Conservation (phyloP, 306 rosid genomes). For the Lathyrus oleraceus region DNA sequence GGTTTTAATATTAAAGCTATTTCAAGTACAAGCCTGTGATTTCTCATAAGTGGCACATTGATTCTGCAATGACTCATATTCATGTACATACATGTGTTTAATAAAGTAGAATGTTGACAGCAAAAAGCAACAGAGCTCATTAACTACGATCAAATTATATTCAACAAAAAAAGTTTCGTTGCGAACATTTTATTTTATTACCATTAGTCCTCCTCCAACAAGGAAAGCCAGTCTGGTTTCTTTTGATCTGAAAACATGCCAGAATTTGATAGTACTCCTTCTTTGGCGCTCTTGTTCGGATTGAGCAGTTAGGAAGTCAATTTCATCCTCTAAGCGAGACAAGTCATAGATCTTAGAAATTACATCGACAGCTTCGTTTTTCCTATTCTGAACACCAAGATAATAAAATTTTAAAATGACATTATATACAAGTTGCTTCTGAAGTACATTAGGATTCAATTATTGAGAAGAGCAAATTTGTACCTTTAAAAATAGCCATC, state of each 20-base stretch:
- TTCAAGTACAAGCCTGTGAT: constrained; percentile 9
- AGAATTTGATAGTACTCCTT: constrained; percentile 52
- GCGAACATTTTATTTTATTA: constrained; percentile 36
- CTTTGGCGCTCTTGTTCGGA: constrained; percentile 69
- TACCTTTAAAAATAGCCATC: constrained; percentile 90
- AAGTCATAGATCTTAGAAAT: constrained; percentile 67
- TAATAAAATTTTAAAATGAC: not conserved
- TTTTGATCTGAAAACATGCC: constrained; percentile 64
- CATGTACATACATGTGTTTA: constrained; percentile 1
- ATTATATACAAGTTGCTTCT: constrained; percentile 7
- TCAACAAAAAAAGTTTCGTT: constrained; percentile 1
- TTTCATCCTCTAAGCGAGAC: constrained; percentile 77
- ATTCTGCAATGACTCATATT: not conserved
- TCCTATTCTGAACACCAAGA: constrained; percentile 53
- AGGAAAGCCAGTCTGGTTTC: constrained; percentile 85
- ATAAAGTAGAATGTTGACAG: constrained; percentile 5
- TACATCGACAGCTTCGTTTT: constrained; percentile 65
- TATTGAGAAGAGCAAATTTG: not conserved
- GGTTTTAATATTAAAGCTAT: no score
- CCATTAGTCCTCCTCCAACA: constrained; percentile 88
- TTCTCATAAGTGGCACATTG: constrained; percentile 2
- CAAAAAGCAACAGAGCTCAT: constrained; percentile 25
- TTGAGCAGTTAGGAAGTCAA: constrained; percentile 70
- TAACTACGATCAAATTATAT: not conserved
- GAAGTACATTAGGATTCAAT: constrained; percentile 9